Evolutionary conservation across 2,329 filamentous ascomycete species (phyloP).

Genomic region (Talaromyces rugulosus): DNA sequence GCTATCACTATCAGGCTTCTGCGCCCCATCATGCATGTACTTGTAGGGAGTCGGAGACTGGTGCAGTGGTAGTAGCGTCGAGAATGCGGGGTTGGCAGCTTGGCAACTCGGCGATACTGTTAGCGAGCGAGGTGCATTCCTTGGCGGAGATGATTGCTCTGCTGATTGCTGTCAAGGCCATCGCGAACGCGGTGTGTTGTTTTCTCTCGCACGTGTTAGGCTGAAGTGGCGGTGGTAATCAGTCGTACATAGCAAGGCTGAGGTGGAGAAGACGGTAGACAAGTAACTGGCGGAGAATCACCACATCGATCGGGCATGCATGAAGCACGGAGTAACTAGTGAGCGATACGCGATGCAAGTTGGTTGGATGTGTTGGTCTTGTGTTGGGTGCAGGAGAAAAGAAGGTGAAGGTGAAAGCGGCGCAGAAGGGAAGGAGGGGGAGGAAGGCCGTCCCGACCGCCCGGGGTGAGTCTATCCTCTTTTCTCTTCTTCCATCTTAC

Average conservation of each 20-base stretch:
- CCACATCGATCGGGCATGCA: background rate
- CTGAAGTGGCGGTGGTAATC: background rate
- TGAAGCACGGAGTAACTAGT: background rate
- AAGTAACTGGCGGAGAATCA: background rate
- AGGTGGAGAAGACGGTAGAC: background rate
- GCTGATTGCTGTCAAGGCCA: background rate
- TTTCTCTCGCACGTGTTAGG: background rate
- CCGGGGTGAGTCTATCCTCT: background rate
- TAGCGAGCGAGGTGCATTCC: background rate
- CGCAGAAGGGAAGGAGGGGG: background rate
- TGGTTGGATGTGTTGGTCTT: background rate
- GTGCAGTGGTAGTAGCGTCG: background rate
- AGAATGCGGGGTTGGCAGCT: background rate
- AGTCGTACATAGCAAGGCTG: background rate
- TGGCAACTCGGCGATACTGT: background rate
- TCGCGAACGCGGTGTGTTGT: no score
- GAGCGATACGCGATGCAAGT: background rate
- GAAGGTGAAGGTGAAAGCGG: background rate
- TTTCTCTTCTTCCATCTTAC: background rate
- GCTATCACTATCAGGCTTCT: background rate
- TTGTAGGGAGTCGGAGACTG: background rate
- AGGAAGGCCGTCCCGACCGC: slow-evolving; percentile 1
- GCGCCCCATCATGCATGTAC: background rate
- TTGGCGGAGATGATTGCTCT: background rate
- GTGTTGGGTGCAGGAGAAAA: background rate